Evolutionary conservation across 2,329 filamentous ascomycete species (phyloP).

Genomic region (Cladosporium sphaerospermum): DNA sequence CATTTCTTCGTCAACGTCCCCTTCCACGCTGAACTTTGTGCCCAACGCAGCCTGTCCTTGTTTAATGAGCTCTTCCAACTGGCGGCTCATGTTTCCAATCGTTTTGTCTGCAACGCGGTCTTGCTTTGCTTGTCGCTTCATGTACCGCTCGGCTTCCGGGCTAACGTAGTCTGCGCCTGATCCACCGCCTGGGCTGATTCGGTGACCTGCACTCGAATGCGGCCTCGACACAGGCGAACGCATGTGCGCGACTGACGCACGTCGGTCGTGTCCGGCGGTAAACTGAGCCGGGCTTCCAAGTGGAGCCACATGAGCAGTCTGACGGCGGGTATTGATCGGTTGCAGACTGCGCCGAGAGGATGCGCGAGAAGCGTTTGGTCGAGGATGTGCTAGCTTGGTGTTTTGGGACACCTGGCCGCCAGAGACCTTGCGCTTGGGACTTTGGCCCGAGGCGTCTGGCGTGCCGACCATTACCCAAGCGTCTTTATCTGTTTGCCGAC

Average conservation of each 20-base stretch:
- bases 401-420: background rate
- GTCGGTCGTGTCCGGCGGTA: slow-evolving; percentile 30
- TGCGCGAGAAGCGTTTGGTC: slow-evolving; percentile 1
- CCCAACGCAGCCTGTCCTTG: slow-evolving; percentile 82
- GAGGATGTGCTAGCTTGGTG: background rate
- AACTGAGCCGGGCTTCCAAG: slow-evolving; percentile 33
- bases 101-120: slow-evolving; percentile 74
- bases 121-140: slow-evolving; percentile 63
- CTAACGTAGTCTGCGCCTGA: slow-evolving; percentile 28
- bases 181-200: slow-evolving; percentile 13
- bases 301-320: slow-evolving; percentile 21
- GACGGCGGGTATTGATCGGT: slow-evolving; percentile 34
- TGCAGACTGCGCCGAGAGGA: slow-evolving; percentile 26
- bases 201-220: slow-evolving; percentile 12
- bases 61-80: slow-evolving; percentile 77
- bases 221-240: slow-evolving; percentile 32
- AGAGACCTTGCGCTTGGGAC: slow-evolving; percentile 31
- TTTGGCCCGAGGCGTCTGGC: slow-evolving; percentile 45
- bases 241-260: slow-evolving; percentile 51
- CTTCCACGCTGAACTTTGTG: slow-evolving; percentile 37
- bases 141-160: slow-evolving; percentile 66
- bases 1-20: slow-evolving; percentile 16
- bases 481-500: slow-evolving; percentile 42
- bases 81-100: slow-evolving; percentile 71
- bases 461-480: slow-evolving; percentile 43